Conservation (phyloP, 2,329 filamentous ascomycete species). For the Cadophora sp. region DNA sequence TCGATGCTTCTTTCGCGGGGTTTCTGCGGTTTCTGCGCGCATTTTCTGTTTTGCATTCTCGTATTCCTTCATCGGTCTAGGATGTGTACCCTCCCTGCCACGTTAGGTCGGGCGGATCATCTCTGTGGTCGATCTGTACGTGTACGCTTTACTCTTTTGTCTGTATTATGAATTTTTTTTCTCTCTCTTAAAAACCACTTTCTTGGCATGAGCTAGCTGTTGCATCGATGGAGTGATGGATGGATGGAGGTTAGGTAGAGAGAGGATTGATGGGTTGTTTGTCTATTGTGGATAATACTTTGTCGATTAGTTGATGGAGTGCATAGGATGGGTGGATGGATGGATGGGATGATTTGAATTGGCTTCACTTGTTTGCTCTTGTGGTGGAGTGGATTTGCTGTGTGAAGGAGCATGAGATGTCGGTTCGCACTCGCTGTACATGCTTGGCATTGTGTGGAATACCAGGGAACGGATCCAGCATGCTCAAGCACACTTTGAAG, state of each 20-base stretch:
- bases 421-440: background rate
- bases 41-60: slow-evolving; percentile 2
- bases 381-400: background rate
- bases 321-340: background rate
- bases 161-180: slow-evolving; percentile 7
- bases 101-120: background rate
- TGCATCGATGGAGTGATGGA: background rate
- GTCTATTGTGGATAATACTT: background rate
- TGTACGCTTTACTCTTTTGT: slow-evolving; percentile 14
- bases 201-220: background rate
- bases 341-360: background rate
- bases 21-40: background rate
- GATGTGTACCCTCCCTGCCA: background rate
- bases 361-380: background rate
- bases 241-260: background rate
- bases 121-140: background rate
- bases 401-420: background rate
- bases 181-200: background rate
- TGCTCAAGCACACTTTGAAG: background rate
- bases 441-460: background rate
- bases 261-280: background rate
- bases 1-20: background rate
- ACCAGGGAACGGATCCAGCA: background rate
- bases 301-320: background rate
- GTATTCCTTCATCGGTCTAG: background rate